Evolutionary conservation across 1,139 yeast genomes (phyloP), one percentile per base, ranked within the genome.

Genomic region (Geotrichum carabidarum): DNA sequence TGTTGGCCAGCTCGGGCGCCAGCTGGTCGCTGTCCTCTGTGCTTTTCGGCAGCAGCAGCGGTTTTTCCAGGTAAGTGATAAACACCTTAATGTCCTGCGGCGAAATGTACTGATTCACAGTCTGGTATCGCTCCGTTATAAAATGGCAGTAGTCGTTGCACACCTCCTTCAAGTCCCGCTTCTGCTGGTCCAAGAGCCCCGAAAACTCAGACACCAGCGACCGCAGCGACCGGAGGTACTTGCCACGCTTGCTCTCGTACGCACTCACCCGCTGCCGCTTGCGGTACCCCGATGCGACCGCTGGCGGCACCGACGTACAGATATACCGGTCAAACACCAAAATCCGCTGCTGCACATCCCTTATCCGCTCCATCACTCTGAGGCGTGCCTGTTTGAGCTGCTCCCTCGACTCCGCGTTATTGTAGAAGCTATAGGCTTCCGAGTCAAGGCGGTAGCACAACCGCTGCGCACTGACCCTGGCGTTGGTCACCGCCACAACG

Each of bases 91-190:
- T 42, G 30, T 47, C 55, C 22, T 36, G 43, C 12, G 46, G 31
- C 15, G 51, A 51, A 30, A 47, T 51, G 44, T 51, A 47, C 7
- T 48, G 50, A 22, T 51, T 51, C 27, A 51, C 48, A 15, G 41
- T 4, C 15, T 35, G 51, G 44, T 51, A 51, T 22, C 47, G 51
- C 27, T 27, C 46, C 27, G 55, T 51, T 8, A 51, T 51, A 31
- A 51, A 51, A 4, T 37, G 34, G 41, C 55, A 51, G 17, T 51
- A 51, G 14, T 37, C 32, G 38, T 36, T 47, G 38, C 51, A 32
- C 11, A 48, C 41, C n/a, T 51, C 55, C 42, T 47, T 46, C 38
- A 51, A 27, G 27, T 51, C 55, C 17, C 14, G 35, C 38, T 31
- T 18, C 12, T 22, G 41, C 32, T 51, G 55, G 15, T 9, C 43